Conservation (phyloP, 371 early-diverging fungal genomes). For the Smittium mucronatum region DNA sequence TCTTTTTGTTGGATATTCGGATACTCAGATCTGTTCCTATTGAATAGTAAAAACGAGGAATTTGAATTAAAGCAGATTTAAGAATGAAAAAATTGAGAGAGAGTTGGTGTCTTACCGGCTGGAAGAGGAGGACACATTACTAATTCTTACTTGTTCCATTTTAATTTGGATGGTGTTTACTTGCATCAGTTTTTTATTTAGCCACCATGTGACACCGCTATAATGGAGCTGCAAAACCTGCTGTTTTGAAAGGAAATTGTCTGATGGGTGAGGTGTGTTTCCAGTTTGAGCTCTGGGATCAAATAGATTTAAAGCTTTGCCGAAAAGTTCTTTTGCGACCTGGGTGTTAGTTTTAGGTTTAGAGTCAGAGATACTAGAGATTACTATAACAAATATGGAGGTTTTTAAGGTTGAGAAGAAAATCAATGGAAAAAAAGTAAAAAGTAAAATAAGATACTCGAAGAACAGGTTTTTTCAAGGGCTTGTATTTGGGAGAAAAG, state of each 20-base stretch:
- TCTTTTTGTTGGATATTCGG: too few relatives aligned
- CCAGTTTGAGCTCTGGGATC: slow-evolving; percentile 19
- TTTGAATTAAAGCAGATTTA: too few relatives aligned
- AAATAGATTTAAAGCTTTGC: slow-evolving; percentile 21
- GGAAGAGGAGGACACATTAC: background rate
- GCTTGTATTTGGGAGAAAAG: slow-evolving; percentile 22
- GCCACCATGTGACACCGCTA: slow-evolving; percentile 30
- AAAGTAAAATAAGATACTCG: background rate
- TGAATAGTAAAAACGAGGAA: too few relatives aligned
- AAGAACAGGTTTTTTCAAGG: slow-evolving; percentile 16
- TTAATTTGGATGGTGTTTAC: slow-evolving; percentile 25
- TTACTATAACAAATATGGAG: background rate
- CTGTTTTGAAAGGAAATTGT: background rate
- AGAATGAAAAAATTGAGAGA: too few relatives aligned
- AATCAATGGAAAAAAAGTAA: background rate
- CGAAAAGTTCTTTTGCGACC: slow-evolving; percentile 18
- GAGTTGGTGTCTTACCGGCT: too few relatives aligned
- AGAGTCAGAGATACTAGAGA: background rate
- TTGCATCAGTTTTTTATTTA: slow-evolving; percentile 22
- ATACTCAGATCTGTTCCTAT: too few relatives aligned
- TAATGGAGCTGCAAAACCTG: slow-evolving; percentile 24
- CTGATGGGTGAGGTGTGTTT: background rate
- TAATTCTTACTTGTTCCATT: slow-evolving; percentile 27
- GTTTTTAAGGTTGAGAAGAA: background rate
- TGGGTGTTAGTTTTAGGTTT: slow-evolving; percentile 5